These are phyloP conservation scores for Hortiboletus campestris DNA, from an alignment of 768 basidiomycete genomes.

Conservation along the genomic window DNA sequence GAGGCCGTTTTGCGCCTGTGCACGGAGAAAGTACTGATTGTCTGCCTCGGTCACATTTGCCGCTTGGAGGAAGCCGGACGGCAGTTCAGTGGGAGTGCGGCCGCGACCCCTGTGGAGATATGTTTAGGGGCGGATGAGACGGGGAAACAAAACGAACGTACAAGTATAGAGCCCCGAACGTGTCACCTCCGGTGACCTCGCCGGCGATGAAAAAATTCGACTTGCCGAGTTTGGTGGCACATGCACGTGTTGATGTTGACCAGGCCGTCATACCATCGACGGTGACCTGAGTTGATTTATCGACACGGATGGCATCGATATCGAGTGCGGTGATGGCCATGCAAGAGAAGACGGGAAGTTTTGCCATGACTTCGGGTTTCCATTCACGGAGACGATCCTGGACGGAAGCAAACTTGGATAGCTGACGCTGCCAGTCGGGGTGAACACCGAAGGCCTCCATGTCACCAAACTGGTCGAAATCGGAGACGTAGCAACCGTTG, in stretches of 20 bases:
- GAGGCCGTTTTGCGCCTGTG: constrained; percentile 55
- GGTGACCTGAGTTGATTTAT: constrained; percentile 91
- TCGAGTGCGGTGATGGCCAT: constrained; percentile 86
- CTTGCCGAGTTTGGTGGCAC: constrained; percentile 72
- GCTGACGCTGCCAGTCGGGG: constrained; percentile 90
- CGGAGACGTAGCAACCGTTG: constrained; percentile 74
- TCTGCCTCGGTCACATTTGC: constrained; percentile 61
- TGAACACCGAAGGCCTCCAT: constrained; percentile 98
- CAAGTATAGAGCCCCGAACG: constrained; percentile 85
- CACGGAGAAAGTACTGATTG: constrained; percentile 78
- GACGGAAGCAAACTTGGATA: constrained; percentile 93
- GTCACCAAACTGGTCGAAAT: constrained; percentile 95
- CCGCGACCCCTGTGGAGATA: constrained; percentile 69
- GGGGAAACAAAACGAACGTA: constrained; percentile 35
- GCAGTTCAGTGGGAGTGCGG: constrained; percentile 70
- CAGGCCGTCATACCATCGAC: constrained; percentile 77
- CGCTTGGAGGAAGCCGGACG: constrained; percentile 65
- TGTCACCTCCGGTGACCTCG: constrained; percentile 93
- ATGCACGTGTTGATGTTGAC: constrained; percentile 69
- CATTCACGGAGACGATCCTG: constrained; percentile 96
- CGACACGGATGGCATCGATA: constrained; percentile 92
- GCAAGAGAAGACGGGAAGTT: constrained; percentile 78
- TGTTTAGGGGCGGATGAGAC: background rate
- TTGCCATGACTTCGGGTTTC: constrained; percentile 74
- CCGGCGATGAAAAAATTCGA: constrained; percentile 88